Conservation (phyloP, 1,284 basidiomycete species). For the Irpex sp. region DNA sequence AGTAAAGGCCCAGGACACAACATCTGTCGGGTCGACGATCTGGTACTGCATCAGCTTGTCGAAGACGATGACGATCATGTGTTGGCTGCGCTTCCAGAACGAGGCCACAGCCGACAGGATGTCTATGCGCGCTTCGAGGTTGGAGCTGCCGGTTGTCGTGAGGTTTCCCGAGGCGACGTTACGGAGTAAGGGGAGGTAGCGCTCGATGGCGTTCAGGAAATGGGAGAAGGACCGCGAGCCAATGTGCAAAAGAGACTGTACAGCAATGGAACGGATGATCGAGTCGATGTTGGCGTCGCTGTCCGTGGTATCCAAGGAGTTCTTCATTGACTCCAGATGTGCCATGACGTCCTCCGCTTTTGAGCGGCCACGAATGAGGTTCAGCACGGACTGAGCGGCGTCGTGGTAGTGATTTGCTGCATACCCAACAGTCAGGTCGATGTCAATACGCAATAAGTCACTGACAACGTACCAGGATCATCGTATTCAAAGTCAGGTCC, state of each 20-base stretch:
- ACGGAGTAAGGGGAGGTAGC: constrained; percentile 89
- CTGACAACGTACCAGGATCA: constrained; percentile 37
- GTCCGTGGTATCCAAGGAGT: constrained; percentile 56
- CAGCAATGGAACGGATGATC: constrained; percentile 74
- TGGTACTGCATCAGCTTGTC: constrained; percentile 99
- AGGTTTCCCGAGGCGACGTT: constrained; percentile 52
- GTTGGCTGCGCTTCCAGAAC: constrained; percentile 81
- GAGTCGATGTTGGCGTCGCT: constrained; percentile 59
- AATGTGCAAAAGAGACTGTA: constrained; percentile 88
- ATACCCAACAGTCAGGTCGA: background rate
- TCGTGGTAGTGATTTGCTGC: constrained; percentile 69
- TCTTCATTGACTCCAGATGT: constrained; percentile 71
- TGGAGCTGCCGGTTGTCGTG: constrained; percentile 37
- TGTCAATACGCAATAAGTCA: background rate
- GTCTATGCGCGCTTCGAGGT: constrained; percentile 61
- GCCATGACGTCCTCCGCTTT: constrained; percentile 79
- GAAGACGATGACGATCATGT: constrained; percentile 88
- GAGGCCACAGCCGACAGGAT: constrained; percentile 67
- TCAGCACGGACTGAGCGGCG: constrained; percentile 77
- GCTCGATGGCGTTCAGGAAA: constrained; percentile 95
- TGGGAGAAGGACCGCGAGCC: constrained; percentile 97
- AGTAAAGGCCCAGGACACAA: constrained; percentile 83
- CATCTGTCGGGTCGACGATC: constrained; percentile 91
- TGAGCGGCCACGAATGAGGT: constrained; percentile 74
- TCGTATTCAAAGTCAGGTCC: constrained; percentile 86